Evolutionary conservation across 1,139 yeast species (phyloP).

Genomic region (Sugiyamaella castrensis): DNA sequence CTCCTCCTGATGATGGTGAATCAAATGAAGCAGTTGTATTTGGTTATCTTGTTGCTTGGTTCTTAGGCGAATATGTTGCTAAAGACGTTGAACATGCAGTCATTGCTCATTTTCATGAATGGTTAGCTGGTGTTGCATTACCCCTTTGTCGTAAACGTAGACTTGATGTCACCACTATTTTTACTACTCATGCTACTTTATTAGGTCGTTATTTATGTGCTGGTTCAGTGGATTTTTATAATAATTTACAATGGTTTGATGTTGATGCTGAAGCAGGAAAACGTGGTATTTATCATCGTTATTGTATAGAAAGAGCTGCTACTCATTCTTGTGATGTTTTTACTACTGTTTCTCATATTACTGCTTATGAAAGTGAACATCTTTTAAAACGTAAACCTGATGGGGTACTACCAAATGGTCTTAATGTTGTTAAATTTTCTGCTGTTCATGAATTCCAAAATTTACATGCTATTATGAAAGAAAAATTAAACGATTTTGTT

Average conservation of each 20-base stretch:
- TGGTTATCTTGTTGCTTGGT: slow-evolving; percentile 96
- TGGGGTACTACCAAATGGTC: slow-evolving; percentile 95
- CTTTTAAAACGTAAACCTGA: slow-evolving; percentile 93
- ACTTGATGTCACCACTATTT: slow-evolving; percentile 90
- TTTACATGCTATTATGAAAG: slow-evolving; percentile 88
- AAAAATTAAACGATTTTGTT: slow-evolving; percentile 87
- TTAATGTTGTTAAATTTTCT: slow-evolving; percentile 92
- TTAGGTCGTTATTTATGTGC: slow-evolving; percentile 95
- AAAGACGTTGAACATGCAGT: slow-evolving; percentile 84
- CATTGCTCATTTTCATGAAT: slow-evolving; percentile 93
- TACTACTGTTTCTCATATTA: slow-evolving; percentile 95
- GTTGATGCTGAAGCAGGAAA: slow-evolving; percentile 98
- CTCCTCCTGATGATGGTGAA: slow-evolving; percentile 85
- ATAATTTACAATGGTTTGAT: slow-evolving; percentile 84
- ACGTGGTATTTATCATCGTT: slow-evolving; percentile 94
- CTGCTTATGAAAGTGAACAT: slow-evolving; percentile 94
- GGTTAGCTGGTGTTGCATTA: slow-evolving; percentile 96
- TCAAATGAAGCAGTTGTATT: slow-evolving; percentile 88
- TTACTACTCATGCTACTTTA: slow-evolving; percentile 96
- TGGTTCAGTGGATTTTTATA: slow-evolving; percentile 92
- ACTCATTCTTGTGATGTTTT: slow-evolving; percentile 96
- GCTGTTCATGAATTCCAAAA: slow-evolving; percentile 98
- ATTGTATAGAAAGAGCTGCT: slow-evolving; percentile 95
- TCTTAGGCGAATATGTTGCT: slow-evolving; percentile 85
- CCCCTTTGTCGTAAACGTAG: slow-evolving; percentile 90